These are phyloP conservation scores for Xylaria digitata DNA, from an alignment of 2,329 filamentous ascomycete genomes.

Conservation along the genomic window DNA sequence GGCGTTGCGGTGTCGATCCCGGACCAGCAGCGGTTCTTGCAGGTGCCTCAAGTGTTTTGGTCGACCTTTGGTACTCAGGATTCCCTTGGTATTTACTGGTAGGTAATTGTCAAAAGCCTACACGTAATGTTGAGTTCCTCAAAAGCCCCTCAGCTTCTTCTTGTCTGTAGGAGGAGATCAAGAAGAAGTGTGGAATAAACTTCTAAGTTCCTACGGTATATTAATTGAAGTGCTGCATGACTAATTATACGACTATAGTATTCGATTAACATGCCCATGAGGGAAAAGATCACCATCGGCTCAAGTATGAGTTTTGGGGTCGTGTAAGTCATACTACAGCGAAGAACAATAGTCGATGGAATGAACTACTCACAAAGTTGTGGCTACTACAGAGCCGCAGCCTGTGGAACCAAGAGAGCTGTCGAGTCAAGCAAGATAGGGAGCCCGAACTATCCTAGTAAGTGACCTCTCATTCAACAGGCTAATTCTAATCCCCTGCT, in stretches of 20 bases:
- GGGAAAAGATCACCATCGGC: conserved; percentile 30
- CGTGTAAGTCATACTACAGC: conserved; percentile 34
- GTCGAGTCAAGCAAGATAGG: conserved; percentile 12
- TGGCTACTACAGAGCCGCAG: conserved; percentile 20
- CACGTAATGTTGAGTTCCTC: conserved; percentile 2
- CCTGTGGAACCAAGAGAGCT: conserved; percentile 28
- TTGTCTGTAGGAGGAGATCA: neutral
- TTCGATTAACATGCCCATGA: conserved; percentile 7
- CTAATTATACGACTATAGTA: conserved; percentile 15
- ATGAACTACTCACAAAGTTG: neutral
- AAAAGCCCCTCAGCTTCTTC: neutral
- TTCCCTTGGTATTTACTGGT: conserved; percentile 37
- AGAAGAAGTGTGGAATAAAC: neutral
- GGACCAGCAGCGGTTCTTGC: conserved; percentile 24
- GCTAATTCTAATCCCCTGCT: neutral
- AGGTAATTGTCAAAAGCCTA: neutral
- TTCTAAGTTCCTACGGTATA: neutral
- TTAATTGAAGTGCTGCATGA: neutral
- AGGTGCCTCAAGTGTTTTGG: conserved; percentile 26
- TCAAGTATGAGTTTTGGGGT: conserved; percentile 38
- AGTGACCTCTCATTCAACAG: neutral
- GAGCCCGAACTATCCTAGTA: conserved; percentile 28
- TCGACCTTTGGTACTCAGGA: conserved; percentile 35
- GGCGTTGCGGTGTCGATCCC: conserved; percentile 29
- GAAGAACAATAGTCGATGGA: neutral